These are phyloP conservation scores for Punctularia strigosozonata DNA, from an alignment of 768 basidiomycete species.

Conservation along the genomic window DNA sequence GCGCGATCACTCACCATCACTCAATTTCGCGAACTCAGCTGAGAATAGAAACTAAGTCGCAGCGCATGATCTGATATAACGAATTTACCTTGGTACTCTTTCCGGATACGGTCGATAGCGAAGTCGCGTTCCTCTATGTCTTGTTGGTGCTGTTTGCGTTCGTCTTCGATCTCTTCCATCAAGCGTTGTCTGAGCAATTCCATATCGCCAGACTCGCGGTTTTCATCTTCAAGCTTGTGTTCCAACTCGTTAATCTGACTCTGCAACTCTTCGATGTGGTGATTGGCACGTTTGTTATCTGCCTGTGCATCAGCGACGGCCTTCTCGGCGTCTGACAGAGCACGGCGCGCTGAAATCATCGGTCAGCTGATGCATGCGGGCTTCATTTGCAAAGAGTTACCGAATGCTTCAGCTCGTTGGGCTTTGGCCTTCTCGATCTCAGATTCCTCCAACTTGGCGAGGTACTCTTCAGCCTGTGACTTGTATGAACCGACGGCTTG, in stretches of 20 bases:
- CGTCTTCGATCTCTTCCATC: slow-evolving; percentile 68
- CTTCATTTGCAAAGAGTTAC: slow-evolving; percentile 20
- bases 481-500: slow-evolving; percentile 56
- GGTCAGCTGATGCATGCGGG: not conserved
- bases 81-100: slow-evolving; percentile 69
- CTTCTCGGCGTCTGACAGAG: slow-evolving; percentile 52
- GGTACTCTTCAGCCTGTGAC: slow-evolving; percentile 45
- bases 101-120: slow-evolving; percentile 65
- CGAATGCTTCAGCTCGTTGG: slow-evolving; percentile 49
- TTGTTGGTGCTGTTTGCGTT: slow-evolving; percentile 67
- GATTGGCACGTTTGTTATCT: slow-evolving; percentile 41
- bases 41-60: slow-evolving; percentile 3
- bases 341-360: slow-evolving; percentile 36
- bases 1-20: slow-evolving; percentile 42
- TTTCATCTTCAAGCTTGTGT: slow-evolving; percentile 52
- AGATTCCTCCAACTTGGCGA: slow-evolving; percentile 49
- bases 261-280: slow-evolving; percentile 37
- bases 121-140: slow-evolving; percentile 76
- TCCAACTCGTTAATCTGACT: slow-evolving; percentile 47
- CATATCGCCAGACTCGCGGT: slow-evolving; percentile 54
- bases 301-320: slow-evolving; percentile 34
- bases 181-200: slow-evolving; percentile 53
- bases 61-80: slow-evolving; percentile 1
- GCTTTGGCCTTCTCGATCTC: slow-evolving; percentile 60
- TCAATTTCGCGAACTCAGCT: slow-evolving; percentile 73